These are phyloP conservation scores for Suillus hirtellus DNA, from an alignment of 768 basidiomycete genomes.

Conservation along the genomic window DNA sequence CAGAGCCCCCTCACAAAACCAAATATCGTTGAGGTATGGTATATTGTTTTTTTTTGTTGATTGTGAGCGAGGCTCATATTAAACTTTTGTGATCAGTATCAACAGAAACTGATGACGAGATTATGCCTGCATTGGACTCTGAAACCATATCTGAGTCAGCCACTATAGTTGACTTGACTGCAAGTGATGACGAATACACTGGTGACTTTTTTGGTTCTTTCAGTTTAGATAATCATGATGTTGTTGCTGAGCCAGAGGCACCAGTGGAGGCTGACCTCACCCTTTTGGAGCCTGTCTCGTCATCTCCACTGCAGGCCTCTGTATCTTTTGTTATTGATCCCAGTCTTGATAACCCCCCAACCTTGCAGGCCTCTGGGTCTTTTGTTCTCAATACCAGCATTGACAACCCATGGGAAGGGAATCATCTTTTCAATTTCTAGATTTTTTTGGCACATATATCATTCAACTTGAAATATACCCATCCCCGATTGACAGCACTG, in stretches of 20 bases:
- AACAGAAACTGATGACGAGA: too few relatives aligned
- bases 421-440: background rate
- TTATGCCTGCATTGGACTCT: too few relatives aligned
- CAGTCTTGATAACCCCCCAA: too few relatives aligned
- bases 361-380: background rate
- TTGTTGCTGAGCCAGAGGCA: background rate
- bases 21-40: too few relatives aligned
- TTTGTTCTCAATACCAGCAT: background rate
- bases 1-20: too few relatives aligned
- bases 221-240: background rate
- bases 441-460: background rate
- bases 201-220: background rate
- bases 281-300: background rate
- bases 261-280: background rate
- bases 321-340: background rate
- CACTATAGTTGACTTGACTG: too few relatives aligned
- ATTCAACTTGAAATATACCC: background rate
- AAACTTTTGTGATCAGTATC: too few relatives aligned
- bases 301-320: background rate
- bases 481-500: background rate
- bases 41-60: too few relatives aligned
- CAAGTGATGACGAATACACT: too few relatives aligned
- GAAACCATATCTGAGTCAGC: too few relatives aligned
- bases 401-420: background rate
- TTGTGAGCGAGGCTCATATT: too few relatives aligned